A percentile compares a stretch with the other conserved stretches of the same genome.
phyloP scores from a whole-genome alignment of 495 filamentous ascomycete species.

The Annulohypoxylon maeteangense region DNA sequence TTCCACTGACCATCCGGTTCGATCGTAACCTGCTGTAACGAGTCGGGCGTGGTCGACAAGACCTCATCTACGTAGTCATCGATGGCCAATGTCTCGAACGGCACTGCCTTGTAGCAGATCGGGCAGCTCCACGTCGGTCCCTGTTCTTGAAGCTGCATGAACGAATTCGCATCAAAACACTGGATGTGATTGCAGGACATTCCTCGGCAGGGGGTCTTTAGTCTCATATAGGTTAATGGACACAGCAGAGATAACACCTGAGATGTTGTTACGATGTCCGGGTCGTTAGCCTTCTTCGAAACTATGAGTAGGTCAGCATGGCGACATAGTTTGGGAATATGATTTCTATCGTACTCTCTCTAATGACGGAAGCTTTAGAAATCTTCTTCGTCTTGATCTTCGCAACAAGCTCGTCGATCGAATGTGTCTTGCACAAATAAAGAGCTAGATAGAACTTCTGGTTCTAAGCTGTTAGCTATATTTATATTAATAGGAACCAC shows the following conservation, averaged over 20 bases:
- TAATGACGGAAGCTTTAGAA: conserved; percentile 79
- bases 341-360: conserved; percentile 71
- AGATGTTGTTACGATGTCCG: conserved; percentile 88
- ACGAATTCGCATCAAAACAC: conserved; percentile 95
- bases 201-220: conserved; percentile 82
- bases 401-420: conserved; percentile 76
- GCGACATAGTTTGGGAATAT: not conserved
- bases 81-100: conserved; percentile 82
- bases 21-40: conserved; percentile 85
- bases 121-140: conserved; percentile 95
- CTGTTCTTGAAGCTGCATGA: conserved; percentile 93
- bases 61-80: conserved; percentile 96
- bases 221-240: conserved; percentile 84
- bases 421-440: conserved; percentile 76
- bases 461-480: conserved; percentile 30
- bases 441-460: conserved; percentile 82
- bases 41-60: conserved; percentile 71
- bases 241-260: conserved; percentile 91
- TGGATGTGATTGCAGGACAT: conserved; percentile 86
- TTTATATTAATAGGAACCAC: conserved; percentile 10
- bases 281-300: conserved; percentile 80
- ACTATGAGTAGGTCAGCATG: conserved; percentile 63
- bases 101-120: conserved; percentile 84
- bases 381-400: conserved; percentile 76
- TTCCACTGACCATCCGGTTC: conserved; percentile 88